Evolutionary conservation across 345 rosid species (phyloP).

Genomic region (Microcos paniculata): DNA sequence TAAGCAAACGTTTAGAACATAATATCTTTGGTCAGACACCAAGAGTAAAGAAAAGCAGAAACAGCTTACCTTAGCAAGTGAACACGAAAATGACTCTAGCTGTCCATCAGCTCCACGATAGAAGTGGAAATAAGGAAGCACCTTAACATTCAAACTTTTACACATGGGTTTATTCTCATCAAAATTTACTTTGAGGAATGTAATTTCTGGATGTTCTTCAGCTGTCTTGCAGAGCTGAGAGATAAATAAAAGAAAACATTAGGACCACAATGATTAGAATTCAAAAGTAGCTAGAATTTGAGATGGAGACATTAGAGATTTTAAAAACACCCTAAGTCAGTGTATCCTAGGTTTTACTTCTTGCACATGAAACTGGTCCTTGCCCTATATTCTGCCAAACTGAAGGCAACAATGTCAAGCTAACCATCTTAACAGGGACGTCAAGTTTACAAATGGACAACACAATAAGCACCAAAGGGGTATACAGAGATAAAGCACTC

Average conservation of each 20-base stretch:
- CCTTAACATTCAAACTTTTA: slow-evolving; percentile 84
- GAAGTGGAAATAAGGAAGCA: slow-evolving; percentile 85
- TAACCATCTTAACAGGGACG: background rate
- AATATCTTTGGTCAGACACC: background rate
- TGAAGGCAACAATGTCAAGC: slow-evolving; percentile 4
- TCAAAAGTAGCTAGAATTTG: background rate
- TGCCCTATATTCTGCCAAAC: background rate
- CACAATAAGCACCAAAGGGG: background rate
- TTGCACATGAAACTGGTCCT: background rate
- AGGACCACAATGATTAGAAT: background rate
- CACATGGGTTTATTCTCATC: slow-evolving; percentile 92
- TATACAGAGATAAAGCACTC: background rate
- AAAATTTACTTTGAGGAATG: slow-evolving; percentile 87
- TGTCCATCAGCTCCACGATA: slow-evolving; percentile 84
- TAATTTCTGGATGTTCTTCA: slow-evolving; percentile 66
- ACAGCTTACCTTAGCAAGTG: slow-evolving; percentile 72
- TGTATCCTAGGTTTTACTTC: background rate
- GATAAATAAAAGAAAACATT: background rate
- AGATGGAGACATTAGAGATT: background rate
- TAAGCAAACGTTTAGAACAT: background rate
- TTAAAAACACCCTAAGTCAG: background rate
- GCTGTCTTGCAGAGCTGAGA: slow-evolving; percentile 86
- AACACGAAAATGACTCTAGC: slow-evolving; percentile 90
- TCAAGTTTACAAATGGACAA: background rate
- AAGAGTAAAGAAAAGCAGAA: background rate